Percentiles rank a stretch among this genome's conserved stretches.
Conservation (phyloP, 164 flowering plant species). For the Dillenia turbinata region DNA sequence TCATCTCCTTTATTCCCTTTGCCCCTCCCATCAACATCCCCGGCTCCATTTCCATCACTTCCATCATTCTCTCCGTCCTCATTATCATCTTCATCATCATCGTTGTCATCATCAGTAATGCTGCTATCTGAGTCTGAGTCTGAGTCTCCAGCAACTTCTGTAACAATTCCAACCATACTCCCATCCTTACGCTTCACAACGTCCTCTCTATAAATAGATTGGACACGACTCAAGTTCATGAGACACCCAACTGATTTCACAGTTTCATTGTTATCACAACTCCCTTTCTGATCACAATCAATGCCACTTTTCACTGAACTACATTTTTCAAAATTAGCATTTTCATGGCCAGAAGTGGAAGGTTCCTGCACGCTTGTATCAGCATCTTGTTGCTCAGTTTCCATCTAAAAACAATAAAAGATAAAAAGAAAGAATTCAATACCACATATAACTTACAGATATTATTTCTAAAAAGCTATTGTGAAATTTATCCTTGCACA, state of each 20-base stretch:
- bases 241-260: conserved; percentile 13
- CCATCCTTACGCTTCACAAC: conserved; percentile 50
- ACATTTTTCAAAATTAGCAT: background rate
- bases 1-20: conserved; percentile 14
- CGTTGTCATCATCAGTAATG: conserved; percentile 20
- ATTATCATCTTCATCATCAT: conserved; percentile 30
- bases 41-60: conserved; percentile 19
- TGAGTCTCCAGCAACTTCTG: conserved; percentile 49
- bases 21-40: conserved; percentile 14
- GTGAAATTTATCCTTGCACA: too few relatives aligned
- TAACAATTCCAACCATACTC: conserved; percentile 34
- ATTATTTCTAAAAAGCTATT: too few relatives aligned
- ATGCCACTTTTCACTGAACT: conserved; percentile 7
- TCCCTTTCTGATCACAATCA: conserved; percentile 12
- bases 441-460: too few relatives aligned
- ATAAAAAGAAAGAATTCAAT: too few relatives aligned
- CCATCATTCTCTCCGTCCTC: conserved; percentile 23
- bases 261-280: conserved; percentile 16
- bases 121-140: conserved; percentile 45
- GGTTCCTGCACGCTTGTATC: conserved; percentile 14
- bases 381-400: conserved; percentile 18
- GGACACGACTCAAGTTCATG: conserved; percentile 20
- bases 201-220: conserved; percentile 67
- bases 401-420: conserved; percentile 24
- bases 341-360: conserved; percentile 2